These are phyloP conservation scores for Pythium inflatum DNA, from an alignment of 352 stramenopile species.

Conservation along the genomic window DNA sequence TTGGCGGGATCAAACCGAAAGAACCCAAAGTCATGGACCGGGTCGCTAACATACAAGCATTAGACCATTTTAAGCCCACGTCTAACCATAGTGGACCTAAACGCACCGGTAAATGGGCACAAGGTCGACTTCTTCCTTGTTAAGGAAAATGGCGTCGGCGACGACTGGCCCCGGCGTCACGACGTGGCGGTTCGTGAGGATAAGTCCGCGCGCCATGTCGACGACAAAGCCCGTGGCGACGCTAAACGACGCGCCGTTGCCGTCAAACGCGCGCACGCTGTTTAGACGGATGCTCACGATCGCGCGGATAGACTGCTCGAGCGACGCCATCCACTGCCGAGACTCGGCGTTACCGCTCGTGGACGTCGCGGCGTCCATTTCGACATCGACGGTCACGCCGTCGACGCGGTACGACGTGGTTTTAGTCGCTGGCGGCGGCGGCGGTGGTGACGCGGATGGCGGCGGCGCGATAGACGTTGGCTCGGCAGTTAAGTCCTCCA, in stretches of 20 bases:
- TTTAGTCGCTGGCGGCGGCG: constrained; percentile 4
- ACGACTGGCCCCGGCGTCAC: constrained; percentile 87
- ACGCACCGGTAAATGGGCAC: constrained; percentile 84
- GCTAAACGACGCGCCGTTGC: constrained; percentile 83
- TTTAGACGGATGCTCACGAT: constrained; percentile 89
- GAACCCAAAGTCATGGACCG: constrained; percentile 94
- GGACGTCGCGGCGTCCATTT: constrained; percentile 33
- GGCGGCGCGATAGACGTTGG: neutral
- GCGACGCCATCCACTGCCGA: constrained; percentile 69
- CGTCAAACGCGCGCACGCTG: constrained; percentile 88
- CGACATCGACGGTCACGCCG: constrained; percentile 45
- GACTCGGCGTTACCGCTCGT: constrained; percentile 49
- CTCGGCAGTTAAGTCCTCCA: constrained; percentile 24
- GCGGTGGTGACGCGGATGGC: neutral
- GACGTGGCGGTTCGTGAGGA: constrained; percentile 94
- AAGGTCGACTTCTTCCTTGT: constrained; percentile 93
- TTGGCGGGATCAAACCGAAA: constrained; percentile 88
- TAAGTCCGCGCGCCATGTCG: constrained; percentile 83
- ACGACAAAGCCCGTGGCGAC: constrained; percentile 93
- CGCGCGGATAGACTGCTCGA: constrained; percentile 73
- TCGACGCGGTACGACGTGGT: constrained; percentile 38
- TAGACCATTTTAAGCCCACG: neutral
- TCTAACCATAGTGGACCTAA: neutral
- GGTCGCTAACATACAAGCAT: constrained; percentile 54
- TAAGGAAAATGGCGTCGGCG: constrained; percentile 92